A percentile compares a stretch with the other conserved stretches of the same genome.
phyloP scores from a whole-genome alignment of 1,284 basidiomycete species.

The Cryptococcus floricola region DNA sequence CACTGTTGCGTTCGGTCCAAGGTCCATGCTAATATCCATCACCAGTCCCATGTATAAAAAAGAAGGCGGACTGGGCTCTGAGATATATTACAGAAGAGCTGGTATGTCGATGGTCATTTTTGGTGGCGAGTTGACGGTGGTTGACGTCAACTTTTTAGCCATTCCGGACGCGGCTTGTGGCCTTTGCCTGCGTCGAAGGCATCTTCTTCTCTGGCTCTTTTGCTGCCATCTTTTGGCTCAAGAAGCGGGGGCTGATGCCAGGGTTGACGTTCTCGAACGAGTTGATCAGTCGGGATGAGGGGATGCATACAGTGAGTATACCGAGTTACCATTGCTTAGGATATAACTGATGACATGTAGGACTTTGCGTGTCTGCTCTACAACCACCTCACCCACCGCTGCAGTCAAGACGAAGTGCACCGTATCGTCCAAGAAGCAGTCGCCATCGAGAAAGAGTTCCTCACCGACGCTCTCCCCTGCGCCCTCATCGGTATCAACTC shows the following conservation, averaged over 20 bases:
- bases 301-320: conserved; percentile 73
- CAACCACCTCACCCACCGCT: conserved; percentile 65
- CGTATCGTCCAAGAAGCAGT: conserved; percentile 77
- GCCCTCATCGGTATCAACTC: conserved; percentile 55
- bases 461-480: conserved; percentile 58
- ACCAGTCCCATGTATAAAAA: conserved; percentile 63
- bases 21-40: not conserved
- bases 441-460: conserved; percentile 72
- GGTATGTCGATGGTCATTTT: conserved; percentile 11
- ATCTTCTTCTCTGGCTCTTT: conserved; percentile 96
- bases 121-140: not conserved
- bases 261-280: conserved; percentile 94
- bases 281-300: conserved; percentile 92
- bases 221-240: conserved; percentile 94
- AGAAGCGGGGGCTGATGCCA: conserved; percentile 98
- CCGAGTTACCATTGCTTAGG: conserved; percentile 8
- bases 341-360: conserved; percentile 37
- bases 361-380: conserved; percentile 66
- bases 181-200: conserved; percentile 93
- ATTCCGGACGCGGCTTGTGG: conserved; percentile 83
- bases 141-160: conserved; percentile 52
- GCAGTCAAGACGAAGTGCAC: conserved; percentile 69
- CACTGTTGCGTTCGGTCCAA: conserved; percentile 1
- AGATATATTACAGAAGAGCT: conserved; percentile 77
- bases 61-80: conserved; percentile 89